Evolutionary conservation across 1,284 basidiomycete genomes (phyloP).

Genomic region (Cutaneotrichosporon mucoides): DNA sequence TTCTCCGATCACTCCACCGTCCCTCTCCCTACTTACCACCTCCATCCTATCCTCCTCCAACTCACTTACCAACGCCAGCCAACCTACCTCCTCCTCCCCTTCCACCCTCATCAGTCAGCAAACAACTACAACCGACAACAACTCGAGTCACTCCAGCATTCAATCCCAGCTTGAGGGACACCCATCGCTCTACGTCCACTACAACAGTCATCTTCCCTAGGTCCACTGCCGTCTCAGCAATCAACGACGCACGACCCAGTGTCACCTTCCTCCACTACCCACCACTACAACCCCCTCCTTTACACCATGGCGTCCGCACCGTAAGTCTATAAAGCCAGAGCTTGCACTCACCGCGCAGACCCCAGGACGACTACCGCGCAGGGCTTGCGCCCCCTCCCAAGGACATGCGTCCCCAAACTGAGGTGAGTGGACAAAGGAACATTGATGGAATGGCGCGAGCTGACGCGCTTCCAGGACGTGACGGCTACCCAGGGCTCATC

Average conservation of each 20-base stretch:
- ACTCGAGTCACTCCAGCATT: no score
- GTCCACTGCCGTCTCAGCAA: no score
- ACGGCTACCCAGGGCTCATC: slow-evolving; percentile 83
- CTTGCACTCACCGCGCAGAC: not conserved
- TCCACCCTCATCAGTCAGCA: no score
- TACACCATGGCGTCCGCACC: slow-evolving; percentile 47
- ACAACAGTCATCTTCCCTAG: no score
- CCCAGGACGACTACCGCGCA: slow-evolving; percentile 33
- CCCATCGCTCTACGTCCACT: no score
- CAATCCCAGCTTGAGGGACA: no score
- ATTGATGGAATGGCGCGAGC: not conserved
- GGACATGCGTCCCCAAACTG: slow-evolving; percentile 87
- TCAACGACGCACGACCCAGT: not conserved
- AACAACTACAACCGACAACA: no score
- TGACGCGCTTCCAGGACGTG: slow-evolving; percentile 60
- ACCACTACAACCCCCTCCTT: not conserved
- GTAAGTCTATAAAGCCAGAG: slow-evolving; percentile 20
- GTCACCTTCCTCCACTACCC: not conserved
- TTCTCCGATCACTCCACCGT: no score
- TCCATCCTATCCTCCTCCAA: no score
- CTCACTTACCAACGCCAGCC: no score
- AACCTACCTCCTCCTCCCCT: no score
- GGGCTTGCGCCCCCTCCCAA: slow-evolving; percentile 77
- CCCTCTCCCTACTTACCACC: no score
- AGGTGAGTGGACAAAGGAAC: slow-evolving; percentile 49